phyloP scores from a whole-genome alignment of 1,139 yeast species.

The Maudiozyma humilis region DNA sequence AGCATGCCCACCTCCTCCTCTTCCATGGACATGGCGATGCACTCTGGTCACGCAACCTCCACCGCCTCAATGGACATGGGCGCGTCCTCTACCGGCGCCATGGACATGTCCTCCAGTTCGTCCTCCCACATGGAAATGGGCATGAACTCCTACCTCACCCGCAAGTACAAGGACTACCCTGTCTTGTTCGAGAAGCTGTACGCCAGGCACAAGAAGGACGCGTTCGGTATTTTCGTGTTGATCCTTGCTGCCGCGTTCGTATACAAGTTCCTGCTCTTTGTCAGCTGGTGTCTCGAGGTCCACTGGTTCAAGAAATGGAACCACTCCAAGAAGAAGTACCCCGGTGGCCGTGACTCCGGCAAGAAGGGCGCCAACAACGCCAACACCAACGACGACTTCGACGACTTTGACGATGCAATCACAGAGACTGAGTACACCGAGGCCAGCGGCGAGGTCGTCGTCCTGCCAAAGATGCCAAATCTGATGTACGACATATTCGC shows the following conservation, averaged over 20 bases:
- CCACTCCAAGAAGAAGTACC: slow-evolving; percentile 10
- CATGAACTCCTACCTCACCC: slow-evolving; percentile 55
- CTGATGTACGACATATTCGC: slow-evolving; percentile 36
- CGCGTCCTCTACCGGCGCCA: slow-evolving; percentile 8
- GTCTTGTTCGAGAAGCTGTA: slow-evolving; percentile 48
- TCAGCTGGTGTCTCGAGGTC: slow-evolving; percentile 56
- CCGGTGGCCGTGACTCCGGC: background rate
- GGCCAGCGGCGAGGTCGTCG: slow-evolving; percentile 10
- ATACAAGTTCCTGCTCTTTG: slow-evolving; percentile 51
- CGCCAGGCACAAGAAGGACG: slow-evolving; percentile 50
- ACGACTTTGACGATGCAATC: slow-evolving; percentile 1
- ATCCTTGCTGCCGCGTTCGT: slow-evolving; percentile 50
- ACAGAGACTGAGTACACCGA: slow-evolving; percentile 10
- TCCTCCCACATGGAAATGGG: slow-evolving; percentile 22
- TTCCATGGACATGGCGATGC: slow-evolving; percentile 1
- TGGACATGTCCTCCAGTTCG: background rate
- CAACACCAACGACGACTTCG: background rate
- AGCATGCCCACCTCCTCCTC: slow-evolving; percentile 2
- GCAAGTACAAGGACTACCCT: slow-evolving; percentile 45
- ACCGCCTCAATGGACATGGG: slow-evolving; percentile 11
- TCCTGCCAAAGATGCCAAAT: slow-evolving; percentile 26
- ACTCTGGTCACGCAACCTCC: slow-evolving; percentile 2
- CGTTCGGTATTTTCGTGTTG: slow-evolving; percentile 63
- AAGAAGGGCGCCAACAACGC: background rate
- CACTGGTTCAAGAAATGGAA: slow-evolving; percentile 44